Evolutionary conservation across 805 yeast species (phyloP).

Genomic region (Yarrowia sp.): DNA sequence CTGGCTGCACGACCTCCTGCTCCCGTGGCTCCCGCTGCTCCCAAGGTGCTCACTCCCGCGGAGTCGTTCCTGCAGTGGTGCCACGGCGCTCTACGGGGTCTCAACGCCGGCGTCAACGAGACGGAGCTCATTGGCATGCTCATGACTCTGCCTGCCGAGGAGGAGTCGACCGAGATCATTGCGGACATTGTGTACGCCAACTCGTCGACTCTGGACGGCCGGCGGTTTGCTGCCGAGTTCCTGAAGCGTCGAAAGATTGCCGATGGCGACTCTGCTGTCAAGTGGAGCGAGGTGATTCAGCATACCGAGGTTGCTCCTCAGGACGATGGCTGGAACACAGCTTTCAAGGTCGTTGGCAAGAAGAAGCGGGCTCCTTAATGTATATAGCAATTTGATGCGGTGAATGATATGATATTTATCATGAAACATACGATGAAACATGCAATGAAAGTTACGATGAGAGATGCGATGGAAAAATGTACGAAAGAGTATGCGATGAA

Average conservation of each 20-base stretch:
- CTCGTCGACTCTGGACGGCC: conserved; percentile 88
- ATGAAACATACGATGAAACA: too few species aligned
- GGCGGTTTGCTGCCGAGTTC: conserved; percentile 89
- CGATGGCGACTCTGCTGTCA: conserved; percentile 45
- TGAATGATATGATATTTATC: too few species aligned
- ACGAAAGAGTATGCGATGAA: too few species aligned
- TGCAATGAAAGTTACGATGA: too few species aligned
- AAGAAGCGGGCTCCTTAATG: conserved; percentile 40
- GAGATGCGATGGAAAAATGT: too few species aligned
- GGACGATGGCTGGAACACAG: conserved; percentile 41
- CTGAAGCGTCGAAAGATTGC: conserved; percentile 70
- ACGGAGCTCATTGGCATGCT: conserved; percentile 79
- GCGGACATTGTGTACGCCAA: conserved; percentile 89
- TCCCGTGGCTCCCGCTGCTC: conserved; percentile 26
- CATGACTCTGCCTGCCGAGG: conserved; percentile 69
- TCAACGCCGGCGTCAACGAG: conserved; percentile 70
- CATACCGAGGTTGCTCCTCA: conserved; percentile 37
- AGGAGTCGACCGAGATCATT: conserved; percentile 77
- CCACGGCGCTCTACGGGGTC: conserved; percentile 41
- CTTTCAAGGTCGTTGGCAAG: conserved; percentile 61
- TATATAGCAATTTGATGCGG: background rate
- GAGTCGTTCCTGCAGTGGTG: conserved; percentile 42
- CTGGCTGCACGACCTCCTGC: conserved; percentile 26
- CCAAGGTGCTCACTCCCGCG: conserved; percentile 27
- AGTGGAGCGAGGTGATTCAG: conserved; percentile 69